These are phyloP conservation scores for Achaetomiella virescens DNA, from an alignment of 495 filamentous ascomycete species.

Conservation along the genomic window DNA sequence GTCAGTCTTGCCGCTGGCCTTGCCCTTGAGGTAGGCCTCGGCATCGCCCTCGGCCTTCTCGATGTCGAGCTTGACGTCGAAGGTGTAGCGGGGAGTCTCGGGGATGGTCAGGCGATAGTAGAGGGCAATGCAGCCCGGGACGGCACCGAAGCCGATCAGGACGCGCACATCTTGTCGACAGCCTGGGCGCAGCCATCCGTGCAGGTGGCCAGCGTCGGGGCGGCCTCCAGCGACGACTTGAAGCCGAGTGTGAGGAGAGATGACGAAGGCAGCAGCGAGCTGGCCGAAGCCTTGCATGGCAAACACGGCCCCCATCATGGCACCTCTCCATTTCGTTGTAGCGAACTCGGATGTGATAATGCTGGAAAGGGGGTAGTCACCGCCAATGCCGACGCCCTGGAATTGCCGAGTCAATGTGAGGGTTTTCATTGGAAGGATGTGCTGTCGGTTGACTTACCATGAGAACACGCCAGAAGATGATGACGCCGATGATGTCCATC, in stretches of 20 bases:
- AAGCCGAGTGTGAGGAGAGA: slow-evolving; percentile 67
- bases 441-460: slow-evolving; percentile 47
- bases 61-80: slow-evolving; percentile 71
- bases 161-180: slow-evolving; percentile 81
- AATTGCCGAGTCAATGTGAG: neutral
- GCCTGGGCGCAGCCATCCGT: slow-evolving; percentile 59
- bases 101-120: slow-evolving; percentile 89
- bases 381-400: slow-evolving; percentile 68
- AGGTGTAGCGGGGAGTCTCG: slow-evolving; percentile 67
- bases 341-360: slow-evolving; percentile 82
- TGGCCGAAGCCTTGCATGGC: slow-evolving; percentile 80
- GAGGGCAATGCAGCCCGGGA: slow-evolving; percentile 68
- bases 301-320: slow-evolving; percentile 82
- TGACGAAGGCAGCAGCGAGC: slow-evolving; percentile 62
- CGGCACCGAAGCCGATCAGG: slow-evolving; percentile 72
- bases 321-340: slow-evolving; percentile 68
- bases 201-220: slow-evolving; percentile 46
- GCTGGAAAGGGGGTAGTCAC: slow-evolving; percentile 78
- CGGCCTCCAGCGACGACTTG: slow-evolving; percentile 55
- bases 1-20: slow-evolving; percentile 54
- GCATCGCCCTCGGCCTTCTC: slow-evolving; percentile 65
- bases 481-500: slow-evolving; percentile 65
- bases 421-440: neutral
- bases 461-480: slow-evolving; percentile 85
- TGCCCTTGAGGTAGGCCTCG: slow-evolving; percentile 55